Evolutionary conservation across 2,329 filamentous ascomycete species (phyloP).

Genomic region (Aspergillus sp.): DNA sequence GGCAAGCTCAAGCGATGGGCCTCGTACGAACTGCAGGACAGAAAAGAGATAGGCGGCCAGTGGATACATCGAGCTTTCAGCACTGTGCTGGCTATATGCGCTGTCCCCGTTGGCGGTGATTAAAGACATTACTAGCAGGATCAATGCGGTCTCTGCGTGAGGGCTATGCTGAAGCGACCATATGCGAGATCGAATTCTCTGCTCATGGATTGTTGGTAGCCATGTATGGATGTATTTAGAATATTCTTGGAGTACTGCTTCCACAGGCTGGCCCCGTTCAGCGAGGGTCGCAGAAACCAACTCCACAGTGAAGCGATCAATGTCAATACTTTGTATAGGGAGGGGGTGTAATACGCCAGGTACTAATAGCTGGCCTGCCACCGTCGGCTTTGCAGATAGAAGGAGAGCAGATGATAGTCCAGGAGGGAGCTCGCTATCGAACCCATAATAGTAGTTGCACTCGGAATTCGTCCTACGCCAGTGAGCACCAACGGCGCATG

Average conservation of each 20-base stretch:
- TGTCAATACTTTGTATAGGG: not conserved
- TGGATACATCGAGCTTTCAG: not conserved
- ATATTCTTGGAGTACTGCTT: not conserved
- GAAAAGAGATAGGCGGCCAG: slow-evolving; percentile 6
- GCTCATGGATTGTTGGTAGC: slow-evolving; percentile 3
- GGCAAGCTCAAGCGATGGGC: slow-evolving; percentile 1
- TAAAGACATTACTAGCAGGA: not conserved
- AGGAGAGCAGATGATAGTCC: too few relatives aligned
- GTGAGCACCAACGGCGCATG: not conserved
- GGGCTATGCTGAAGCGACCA: not conserved
- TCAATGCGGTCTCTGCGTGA: not conserved
- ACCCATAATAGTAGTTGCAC: not conserved
- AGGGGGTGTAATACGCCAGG: too few relatives aligned
- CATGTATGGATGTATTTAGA: slow-evolving; percentile 9
- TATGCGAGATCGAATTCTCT: not conserved
- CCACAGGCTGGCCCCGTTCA: not conserved
- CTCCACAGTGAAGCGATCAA: not conserved
- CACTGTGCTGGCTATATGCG: not conserved
- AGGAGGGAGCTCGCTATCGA: too few relatives aligned
- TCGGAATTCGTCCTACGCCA: not conserved
- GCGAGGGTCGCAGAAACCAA: not conserved
- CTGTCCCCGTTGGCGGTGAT: not conserved
- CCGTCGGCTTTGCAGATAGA: not conserved
- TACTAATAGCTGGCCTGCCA: not conserved
- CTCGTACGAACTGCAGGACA: not conserved